Percentiles rank a stretch among this genome's conserved stretches.
Conservation (phyloP, 768 basidiomycete species). For the Hygrophorus pudorinus region DNA sequence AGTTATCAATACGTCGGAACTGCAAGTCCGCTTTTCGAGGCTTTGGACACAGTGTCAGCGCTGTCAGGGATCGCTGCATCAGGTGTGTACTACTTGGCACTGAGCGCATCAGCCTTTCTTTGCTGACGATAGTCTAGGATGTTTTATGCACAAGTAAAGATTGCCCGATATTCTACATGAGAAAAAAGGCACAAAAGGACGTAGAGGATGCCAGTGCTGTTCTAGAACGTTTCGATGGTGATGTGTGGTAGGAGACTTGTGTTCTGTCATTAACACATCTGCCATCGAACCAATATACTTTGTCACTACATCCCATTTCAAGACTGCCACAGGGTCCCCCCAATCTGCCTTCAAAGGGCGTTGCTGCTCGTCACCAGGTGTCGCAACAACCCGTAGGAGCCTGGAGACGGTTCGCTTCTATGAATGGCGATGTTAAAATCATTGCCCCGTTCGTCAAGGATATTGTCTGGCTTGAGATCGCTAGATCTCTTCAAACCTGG, state of each 20-base stretch:
- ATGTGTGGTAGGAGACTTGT: constrained; percentile 45
- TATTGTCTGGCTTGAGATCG: no score
- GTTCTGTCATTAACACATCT: background rate
- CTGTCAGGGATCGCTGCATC: constrained; percentile 97
- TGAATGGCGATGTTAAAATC: no score
- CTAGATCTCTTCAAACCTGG: no score
- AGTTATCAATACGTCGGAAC: constrained; percentile 56
- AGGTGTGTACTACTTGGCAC: constrained; percentile 35
- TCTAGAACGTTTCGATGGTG: constrained; percentile 77
- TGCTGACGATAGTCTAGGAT: constrained; percentile 44
- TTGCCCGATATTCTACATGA: constrained; percentile 98
- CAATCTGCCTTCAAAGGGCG: background rate
- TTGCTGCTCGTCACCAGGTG: background rate
- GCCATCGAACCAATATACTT: constrained; percentile 1
- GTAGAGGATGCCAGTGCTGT: constrained; percentile 76
- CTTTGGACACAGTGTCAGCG: constrained; percentile 99
- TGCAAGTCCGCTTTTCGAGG: constrained; percentile 87
- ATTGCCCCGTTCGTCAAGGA: no score
- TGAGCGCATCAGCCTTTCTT: no score
- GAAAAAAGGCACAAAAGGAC: constrained; percentile 97
- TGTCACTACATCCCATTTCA: background rate
- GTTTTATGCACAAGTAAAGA: constrained; percentile 95
- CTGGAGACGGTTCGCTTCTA: no score
- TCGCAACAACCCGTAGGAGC: background rate
- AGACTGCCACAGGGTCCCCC: background rate